Conservation (phyloP, 768 basidiomycete species). For the Pulveroboletus frians region DNA sequence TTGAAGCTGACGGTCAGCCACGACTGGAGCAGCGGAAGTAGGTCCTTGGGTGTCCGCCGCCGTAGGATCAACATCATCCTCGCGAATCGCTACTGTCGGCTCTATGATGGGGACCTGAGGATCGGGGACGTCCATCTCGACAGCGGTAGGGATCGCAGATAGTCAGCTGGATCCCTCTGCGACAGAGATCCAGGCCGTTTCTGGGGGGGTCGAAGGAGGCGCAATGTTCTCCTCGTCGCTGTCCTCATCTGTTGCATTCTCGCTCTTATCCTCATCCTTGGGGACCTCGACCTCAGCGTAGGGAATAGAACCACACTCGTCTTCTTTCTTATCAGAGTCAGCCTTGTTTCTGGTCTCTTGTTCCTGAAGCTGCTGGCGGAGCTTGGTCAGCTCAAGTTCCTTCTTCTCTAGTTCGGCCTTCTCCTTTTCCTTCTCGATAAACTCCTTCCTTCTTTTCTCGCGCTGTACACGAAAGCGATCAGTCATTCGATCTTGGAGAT, state of each 20-base stretch:
- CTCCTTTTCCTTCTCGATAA: constrained; percentile 46
- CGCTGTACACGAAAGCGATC: constrained; percentile 27
- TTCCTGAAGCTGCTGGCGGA: constrained; percentile 47
- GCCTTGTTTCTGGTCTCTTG: constrained; percentile 49
- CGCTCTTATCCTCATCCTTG: constrained; percentile 30
- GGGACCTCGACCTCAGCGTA: constrained; percentile 3
- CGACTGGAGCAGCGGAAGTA: constrained; percentile 15
- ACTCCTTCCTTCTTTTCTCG: constrained; percentile 42
- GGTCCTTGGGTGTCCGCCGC: constrained; percentile 21
- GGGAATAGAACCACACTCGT: constrained; percentile 18
- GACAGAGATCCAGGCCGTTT: constrained; percentile 28
- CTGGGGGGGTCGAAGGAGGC: constrained; percentile 28
- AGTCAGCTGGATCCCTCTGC: constrained; percentile 29
- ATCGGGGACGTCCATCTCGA: constrained; percentile 15
- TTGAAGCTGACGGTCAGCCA: constrained; percentile 23
- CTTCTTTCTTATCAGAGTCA: constrained; percentile 42
- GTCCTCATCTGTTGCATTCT: constrained; percentile 34
- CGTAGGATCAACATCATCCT: constrained; percentile 17
- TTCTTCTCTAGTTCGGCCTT: constrained; percentile 64
- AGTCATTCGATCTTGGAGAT: constrained; percentile 1
- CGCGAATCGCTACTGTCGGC: constrained; percentile 16
- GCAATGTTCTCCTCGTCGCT: constrained; percentile 41
- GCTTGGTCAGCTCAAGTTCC: constrained; percentile 51
- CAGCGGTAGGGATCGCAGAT: constrained; percentile 17
- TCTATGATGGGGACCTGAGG: constrained; percentile 23